Conservation (phyloP, 2,329 filamentous ascomycete species). For the Ceratocystis cacaofunesta region DNA sequence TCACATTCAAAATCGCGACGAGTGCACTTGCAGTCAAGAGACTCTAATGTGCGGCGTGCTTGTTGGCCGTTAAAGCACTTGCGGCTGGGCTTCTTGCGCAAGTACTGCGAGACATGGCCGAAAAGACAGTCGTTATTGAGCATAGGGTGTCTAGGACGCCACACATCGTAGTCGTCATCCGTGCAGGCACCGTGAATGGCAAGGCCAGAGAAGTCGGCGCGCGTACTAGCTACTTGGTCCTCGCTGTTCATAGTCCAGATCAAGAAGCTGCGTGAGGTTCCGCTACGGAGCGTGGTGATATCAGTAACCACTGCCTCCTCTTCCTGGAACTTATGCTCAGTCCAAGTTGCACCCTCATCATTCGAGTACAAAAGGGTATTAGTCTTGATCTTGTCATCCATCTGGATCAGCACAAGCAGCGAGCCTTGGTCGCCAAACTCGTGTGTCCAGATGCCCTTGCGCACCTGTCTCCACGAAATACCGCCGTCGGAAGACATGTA, state of each 20-base stretch:
- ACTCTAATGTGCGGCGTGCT: slow-evolving; percentile 55
- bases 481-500: slow-evolving; percentile 90
- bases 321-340: slow-evolving; percentile 56
- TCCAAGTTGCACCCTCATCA: slow-evolving; percentile 72
- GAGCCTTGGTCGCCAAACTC: slow-evolving; percentile 92
- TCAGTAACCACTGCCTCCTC: slow-evolving; percentile 59
- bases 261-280: slow-evolving; percentile 80
- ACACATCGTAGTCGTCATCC: slow-evolving; percentile 62
- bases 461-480: slow-evolving; percentile 69
- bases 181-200: slow-evolving; percentile 54
- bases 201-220: slow-evolving; percentile 77
- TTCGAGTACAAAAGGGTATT: slow-evolving; percentile 59
- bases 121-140: slow-evolving; percentile 74
- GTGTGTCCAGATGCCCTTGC: slow-evolving; percentile 82
- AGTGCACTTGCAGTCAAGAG: slow-evolving; percentile 69
- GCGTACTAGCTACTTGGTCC: slow-evolving; percentile 54
- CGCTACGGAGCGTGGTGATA: slow-evolving; percentile 77
- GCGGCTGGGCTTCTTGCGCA: slow-evolving; percentile 69
- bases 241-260: slow-evolving; percentile 58
- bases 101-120: slow-evolving; percentile 75
- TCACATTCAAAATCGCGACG: slow-evolving; percentile 88
- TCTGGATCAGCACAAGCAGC: slow-evolving; percentile 73
- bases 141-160: slow-evolving; percentile 73
- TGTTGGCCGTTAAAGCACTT: slow-evolving; percentile 70
- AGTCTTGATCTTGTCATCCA: slow-evolving; percentile 52